A percentile compares a stretch with the other conserved stretches of the same genome.
Conservation (phyloP, 192 early-diverging fungal genomes). For the Entomortierella parvispora region DNA sequence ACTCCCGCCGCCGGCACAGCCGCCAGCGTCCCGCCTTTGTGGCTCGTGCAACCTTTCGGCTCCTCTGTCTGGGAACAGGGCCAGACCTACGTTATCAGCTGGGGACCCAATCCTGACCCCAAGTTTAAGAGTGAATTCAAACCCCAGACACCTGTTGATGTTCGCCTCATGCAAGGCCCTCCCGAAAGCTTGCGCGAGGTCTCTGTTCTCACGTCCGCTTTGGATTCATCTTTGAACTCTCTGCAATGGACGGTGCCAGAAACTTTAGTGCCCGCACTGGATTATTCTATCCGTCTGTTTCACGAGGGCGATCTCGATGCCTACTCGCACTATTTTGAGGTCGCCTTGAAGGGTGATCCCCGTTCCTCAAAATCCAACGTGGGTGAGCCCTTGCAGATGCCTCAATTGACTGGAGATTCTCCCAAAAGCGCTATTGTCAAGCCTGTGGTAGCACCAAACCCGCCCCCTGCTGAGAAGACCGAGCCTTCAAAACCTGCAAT, state of each 20-base stretch:
- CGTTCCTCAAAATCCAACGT: slow-evolving; percentile 38
- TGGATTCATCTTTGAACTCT: slow-evolving; percentile 2
- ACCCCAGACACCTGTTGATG: neutral
- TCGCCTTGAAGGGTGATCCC: slow-evolving; percentile 25
- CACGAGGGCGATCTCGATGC: slow-evolving; percentile 25
- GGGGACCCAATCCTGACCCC: slow-evolving; percentile 13
- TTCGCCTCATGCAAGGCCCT: slow-evolving; percentile 2
- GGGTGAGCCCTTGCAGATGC: slow-evolving; percentile 39
- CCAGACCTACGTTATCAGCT: slow-evolving; percentile 1
- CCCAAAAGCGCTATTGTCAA: slow-evolving; percentile 13
- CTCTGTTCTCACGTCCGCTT: neutral
- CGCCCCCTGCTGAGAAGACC: slow-evolving; percentile 8
- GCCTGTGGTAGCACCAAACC: slow-evolving; percentile 32
- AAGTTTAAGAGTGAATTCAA: neutral
- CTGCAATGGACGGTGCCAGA: slow-evolving; percentile 13
- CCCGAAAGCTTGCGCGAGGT: neutral
- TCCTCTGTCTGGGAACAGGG: slow-evolving; percentile 9
- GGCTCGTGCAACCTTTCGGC: slow-evolving; percentile 14
- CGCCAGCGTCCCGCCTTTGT: neutral
- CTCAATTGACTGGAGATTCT: slow-evolving; percentile 22
- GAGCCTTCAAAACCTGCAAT: slow-evolving; percentile 2
- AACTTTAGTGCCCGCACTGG: slow-evolving; percentile 15
- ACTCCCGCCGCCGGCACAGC: neutral
- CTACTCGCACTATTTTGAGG: slow-evolving; percentile 50
- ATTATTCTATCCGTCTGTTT: slow-evolving; percentile 33